A percentile compares a stretch with the other conserved stretches of the same genome.
phyloP scores from a whole-genome alignment of 2,329 filamentous ascomycete genomes.

The Aspergillus sojae region DNA sequence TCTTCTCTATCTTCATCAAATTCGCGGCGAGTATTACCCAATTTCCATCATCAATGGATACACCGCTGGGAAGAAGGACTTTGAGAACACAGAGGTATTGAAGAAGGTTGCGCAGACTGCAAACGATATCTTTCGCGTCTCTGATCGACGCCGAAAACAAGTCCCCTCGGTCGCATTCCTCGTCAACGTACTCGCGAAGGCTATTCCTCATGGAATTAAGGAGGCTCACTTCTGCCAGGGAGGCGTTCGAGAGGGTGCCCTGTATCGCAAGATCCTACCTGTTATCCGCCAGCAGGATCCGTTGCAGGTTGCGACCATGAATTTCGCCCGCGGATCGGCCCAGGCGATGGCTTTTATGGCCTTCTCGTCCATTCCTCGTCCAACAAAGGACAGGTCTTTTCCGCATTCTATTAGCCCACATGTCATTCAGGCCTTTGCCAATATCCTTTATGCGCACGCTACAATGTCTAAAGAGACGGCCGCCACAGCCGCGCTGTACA shows the following conservation, averaged over 20 bases:
- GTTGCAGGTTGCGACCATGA: slow-evolving; percentile 61
- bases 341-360: slow-evolving; percentile 53
- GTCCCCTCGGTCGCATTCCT: slow-evolving; percentile 81
- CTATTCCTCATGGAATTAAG: slow-evolving; percentile 67
- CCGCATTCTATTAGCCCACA: slow-evolving; percentile 29
- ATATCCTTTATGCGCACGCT: slow-evolving; percentile 36
- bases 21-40: slow-evolving; percentile 68
- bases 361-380: slow-evolving; percentile 48
- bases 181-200: slow-evolving; percentile 69
- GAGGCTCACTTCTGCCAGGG: slow-evolving; percentile 81
- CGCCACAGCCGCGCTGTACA: slow-evolving; percentile 33
- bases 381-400: slow-evolving; percentile 21
- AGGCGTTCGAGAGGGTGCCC: slow-evolving; percentile 80
- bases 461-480: slow-evolving; percentile 37
- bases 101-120: slow-evolving; percentile 31
- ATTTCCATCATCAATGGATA: slow-evolving; percentile 81
- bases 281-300: slow-evolving; percentile 66
- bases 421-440: slow-evolving; percentile 34
- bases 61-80: slow-evolving; percentile 52
- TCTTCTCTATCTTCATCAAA: slow-evolving; percentile 73
- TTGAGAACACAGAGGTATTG: slow-evolving; percentile 30
- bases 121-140: slow-evolving; percentile 67
- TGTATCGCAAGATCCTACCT: slow-evolving; percentile 65
- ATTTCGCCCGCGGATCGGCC: slow-evolving; percentile 52
- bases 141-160: slow-evolving; percentile 73